Evolutionary conservation across 805 yeast genomes (phyloP), one percentile per base, ranked within the genome.

Genomic region (Zygotorulaspora chibaensis): DNA sequence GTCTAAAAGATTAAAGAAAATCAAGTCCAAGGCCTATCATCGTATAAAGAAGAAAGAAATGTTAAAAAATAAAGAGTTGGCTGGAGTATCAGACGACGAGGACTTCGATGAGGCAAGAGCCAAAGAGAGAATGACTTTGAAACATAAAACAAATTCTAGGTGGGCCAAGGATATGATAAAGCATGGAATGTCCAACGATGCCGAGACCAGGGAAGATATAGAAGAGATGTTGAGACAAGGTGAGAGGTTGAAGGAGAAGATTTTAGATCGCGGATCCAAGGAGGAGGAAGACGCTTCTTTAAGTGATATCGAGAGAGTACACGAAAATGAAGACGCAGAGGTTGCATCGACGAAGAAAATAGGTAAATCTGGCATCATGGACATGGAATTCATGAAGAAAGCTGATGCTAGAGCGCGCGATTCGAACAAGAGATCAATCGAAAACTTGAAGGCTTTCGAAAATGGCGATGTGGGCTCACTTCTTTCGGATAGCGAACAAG

Each of bases 221-320:
- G 98, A 93, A 67, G 96, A 88, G 58, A 90, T 90, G 96, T 69
- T 91, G 48, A 76, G 88, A 59, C 87, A 86, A 59, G 93, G 96
- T 35, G 96, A 90, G 58, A 73, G 75, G 44, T 72, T 91, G 48
- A 79, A 84, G 43, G 67, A 79, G 40, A 87, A 84, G 59, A 86
- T 91, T 51, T 62, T 84, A 45, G 95, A 89, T 8, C 72, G 70
- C 47, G 77, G 73, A 43, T 81, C 79, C 23, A 82, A 78, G 13
- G 73, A 66, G 35, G 74, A 65, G 20, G 69, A 61, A 25, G 77
- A 72, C 49, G 60, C 55, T 34, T 61, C 55, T 15, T 62, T 79
- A 46, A 73, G 76, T 57, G 83, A 80, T 54, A 70, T 78, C 12
- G 80, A 75, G 40, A 63, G 69, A 4, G 74, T 74, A 26, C 75